Evolutionary conservation across 108 stramenopile genomes (phyloP).

Genomic region (Pseudonitzschia multistriata): DNA sequence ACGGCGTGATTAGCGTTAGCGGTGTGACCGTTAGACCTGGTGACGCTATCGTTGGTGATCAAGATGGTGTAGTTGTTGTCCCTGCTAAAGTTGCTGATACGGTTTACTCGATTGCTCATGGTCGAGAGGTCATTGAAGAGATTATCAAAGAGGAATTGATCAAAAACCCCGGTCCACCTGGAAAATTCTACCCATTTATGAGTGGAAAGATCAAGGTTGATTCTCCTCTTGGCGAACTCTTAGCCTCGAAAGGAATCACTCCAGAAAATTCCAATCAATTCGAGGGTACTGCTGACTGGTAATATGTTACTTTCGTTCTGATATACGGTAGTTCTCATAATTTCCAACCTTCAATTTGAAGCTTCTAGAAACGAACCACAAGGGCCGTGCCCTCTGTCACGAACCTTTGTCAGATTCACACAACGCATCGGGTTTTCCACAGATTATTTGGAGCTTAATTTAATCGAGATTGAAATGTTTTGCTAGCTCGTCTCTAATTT

Average conservation of each 20-base stretch:
- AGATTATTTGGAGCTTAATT: background rate
- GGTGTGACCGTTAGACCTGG: conserved; percentile 83
- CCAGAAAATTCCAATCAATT: conserved; percentile 91
- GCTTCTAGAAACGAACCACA: background rate
- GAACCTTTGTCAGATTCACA: no score
- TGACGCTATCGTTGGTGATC: conserved; percentile 89
- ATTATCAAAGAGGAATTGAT: conserved; percentile 90
- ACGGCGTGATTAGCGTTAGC: conserved; percentile 67
- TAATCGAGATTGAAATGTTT: conserved; percentile 18
- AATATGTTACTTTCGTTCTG: conserved; percentile 23
- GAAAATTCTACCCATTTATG: conserved; percentile 92
- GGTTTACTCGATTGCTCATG: conserved; percentile 87
- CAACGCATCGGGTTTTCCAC: no score
- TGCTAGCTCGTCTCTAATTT: conserved; percentile 55
- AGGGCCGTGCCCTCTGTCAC: no score
- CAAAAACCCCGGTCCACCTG: conserved; percentile 88
- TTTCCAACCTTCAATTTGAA: background rate
- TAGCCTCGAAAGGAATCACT: conserved; percentile 85
- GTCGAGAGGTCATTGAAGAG: conserved; percentile 85
- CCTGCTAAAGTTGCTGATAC: conserved; percentile 86
- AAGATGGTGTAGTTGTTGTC: conserved; percentile 90
- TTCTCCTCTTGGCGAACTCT: conserved; percentile 79
- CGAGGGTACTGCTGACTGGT: conserved; percentile 88
- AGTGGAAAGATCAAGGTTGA: conserved; percentile 88
- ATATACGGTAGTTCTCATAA: no score